Percentiles rank a stretch among this genome's conserved stretches.
phyloP scores from a whole-genome alignment of 257 asterid species.

The Gardenia jasminoides region DNA sequence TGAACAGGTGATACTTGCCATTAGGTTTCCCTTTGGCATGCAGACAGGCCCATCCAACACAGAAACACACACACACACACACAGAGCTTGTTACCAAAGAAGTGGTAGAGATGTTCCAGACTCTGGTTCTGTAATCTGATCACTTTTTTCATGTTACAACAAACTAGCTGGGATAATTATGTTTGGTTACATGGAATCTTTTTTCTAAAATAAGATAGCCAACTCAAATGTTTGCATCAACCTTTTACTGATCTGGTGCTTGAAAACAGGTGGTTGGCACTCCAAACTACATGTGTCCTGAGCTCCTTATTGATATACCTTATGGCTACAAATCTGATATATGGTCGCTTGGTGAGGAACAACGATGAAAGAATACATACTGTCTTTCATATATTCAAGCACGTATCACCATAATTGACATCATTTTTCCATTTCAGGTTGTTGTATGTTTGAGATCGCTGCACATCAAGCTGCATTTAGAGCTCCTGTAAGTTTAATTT shows the following conservation, averaged over 20 bases:
- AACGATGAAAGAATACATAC: not conserved
- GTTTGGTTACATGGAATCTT: not conserved
- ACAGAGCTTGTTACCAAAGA: not conserved
- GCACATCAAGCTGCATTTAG: conserved; percentile 86
- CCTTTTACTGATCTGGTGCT: conserved; percentile 13
- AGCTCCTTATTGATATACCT: conserved; percentile 79
- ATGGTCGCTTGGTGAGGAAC: conserved; percentile 80
- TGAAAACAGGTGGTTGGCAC: conserved; percentile 70
- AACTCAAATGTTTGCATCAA: not conserved
- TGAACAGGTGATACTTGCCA: not conserved
- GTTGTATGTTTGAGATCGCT: conserved; percentile 96
- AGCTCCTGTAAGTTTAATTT: conserved; percentile 69
- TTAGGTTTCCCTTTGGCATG: not conserved
- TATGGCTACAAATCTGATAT: conserved; percentile 95
- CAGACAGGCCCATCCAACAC: not conserved
- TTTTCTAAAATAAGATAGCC: not conserved
- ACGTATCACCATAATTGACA: not conserved
- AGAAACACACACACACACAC: not conserved
- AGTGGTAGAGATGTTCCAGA: not conserved
- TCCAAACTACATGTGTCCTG: conserved; percentile 96
- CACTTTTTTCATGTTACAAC: not conserved
- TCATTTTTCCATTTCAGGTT: conserved; percentile 44
- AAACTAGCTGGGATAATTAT: not conserved
- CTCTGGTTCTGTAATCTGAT: not conserved
- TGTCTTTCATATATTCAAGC: conserved; percentile 7